These are phyloP conservation scores for Colletotrichum sp. DNA, from an alignment of 2,329 filamentous ascomycete genomes.

Conservation along the genomic window DNA sequence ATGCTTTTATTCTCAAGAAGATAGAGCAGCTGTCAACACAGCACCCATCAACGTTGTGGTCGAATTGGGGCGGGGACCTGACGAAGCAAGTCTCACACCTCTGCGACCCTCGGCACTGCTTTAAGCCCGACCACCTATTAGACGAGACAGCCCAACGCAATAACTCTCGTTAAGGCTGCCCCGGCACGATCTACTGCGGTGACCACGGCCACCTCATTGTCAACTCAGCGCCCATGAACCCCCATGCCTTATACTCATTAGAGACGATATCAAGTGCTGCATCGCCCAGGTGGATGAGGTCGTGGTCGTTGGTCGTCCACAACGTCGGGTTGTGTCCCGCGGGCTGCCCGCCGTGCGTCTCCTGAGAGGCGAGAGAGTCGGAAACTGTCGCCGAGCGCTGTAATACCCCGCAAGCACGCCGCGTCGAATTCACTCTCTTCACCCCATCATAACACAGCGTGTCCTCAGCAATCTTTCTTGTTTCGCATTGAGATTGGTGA, in stretches of 20 bases:
- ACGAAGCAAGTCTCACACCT: neutral
- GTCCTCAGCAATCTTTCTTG: too few species aligned
- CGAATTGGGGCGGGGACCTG: neutral
- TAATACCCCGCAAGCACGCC: neutral
- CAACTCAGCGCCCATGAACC: neutral
- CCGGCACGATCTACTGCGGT: neutral
- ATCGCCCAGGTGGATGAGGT: neutral
- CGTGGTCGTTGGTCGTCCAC: neutral
- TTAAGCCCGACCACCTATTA: neutral
- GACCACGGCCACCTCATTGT: neutral
- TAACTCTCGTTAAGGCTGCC: neutral
- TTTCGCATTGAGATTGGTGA: neutral
- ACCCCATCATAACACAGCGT: neutral
- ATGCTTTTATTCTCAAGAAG: neutral
- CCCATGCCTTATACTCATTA: neutral
- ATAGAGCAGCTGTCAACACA: neutral
- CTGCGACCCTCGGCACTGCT: neutral
- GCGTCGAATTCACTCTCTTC: neutral
- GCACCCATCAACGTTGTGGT: neutral
- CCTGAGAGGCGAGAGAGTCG: neutral
- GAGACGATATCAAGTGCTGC: neutral
- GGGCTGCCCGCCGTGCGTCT: neutral
- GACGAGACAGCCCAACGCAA: neutral
- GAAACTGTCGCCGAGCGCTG: neutral
- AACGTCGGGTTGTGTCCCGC: neutral